Conservation (phyloP, 352 stramenopile genomes). For the Phytophthora sansomeana region DNA sequence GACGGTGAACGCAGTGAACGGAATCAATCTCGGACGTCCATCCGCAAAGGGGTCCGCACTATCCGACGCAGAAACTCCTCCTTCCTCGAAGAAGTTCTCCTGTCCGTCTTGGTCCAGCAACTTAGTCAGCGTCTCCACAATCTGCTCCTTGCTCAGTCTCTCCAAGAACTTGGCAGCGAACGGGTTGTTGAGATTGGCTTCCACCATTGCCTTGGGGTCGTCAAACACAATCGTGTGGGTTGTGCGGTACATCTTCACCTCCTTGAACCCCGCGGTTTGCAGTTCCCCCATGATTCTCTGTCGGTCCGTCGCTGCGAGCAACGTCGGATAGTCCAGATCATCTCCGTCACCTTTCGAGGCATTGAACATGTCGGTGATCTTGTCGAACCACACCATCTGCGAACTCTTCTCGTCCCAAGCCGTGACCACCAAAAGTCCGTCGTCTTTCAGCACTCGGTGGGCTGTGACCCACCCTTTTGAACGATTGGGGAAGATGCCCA, state of each 20-base stretch:
- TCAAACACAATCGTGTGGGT: conserved; percentile 48
- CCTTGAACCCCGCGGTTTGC: conserved; percentile 28
- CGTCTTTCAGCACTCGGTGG: conserved; percentile 48
- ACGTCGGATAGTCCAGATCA: conserved; percentile 10
- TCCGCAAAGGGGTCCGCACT: conserved; percentile 24
- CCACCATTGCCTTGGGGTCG: conserved; percentile 31
- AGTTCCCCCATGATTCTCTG: conserved; percentile 33
- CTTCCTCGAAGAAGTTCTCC: conserved; percentile 32
- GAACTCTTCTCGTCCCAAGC: conserved; percentile 49
- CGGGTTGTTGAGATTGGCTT: conserved; percentile 39
- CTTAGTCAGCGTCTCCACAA: conserved; percentile 24
- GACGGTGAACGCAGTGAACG: conserved; percentile 36
- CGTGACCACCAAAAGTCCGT: conserved; percentile 50
- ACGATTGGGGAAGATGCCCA: conserved; percentile 54
- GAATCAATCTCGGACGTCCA: conserved; percentile 31
- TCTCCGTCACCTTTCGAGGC: conserved; percentile 20
- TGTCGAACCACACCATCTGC: conserved; percentile 47
- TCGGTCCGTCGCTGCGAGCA: conserved; percentile 18
- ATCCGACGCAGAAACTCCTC: neutral
- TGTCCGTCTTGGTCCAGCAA: conserved; percentile 32
- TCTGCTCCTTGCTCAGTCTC: conserved; percentile 31
- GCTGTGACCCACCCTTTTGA: conserved; percentile 37
- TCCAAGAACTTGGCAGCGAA: conserved; percentile 40
- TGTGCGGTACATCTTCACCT: conserved; percentile 35
- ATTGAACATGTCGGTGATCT: conserved; percentile 43